A percentile compares a stretch with the other conserved stretches of the same genome.
phyloP scores from a whole-genome alignment of 2,329 filamentous ascomycete genomes.

The Penicillium sp. region DNA sequence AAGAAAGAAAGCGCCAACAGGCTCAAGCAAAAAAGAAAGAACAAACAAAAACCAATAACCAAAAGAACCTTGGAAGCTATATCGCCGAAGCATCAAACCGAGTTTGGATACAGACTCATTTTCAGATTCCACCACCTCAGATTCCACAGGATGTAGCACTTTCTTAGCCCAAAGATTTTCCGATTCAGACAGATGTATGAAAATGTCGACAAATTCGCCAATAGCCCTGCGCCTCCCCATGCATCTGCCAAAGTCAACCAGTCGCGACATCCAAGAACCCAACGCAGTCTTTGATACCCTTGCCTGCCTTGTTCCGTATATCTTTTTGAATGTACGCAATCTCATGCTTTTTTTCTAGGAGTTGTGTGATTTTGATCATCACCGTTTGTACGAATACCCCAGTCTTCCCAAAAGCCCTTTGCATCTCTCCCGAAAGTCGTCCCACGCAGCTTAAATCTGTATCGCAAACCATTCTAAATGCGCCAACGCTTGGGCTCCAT shows the following conservation, averaged over 20 bases:
- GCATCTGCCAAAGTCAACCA: slow-evolving; percentile 1
- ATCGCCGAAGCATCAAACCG: not conserved
- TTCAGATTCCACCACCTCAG: not conserved
- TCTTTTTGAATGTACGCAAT: slow-evolving; percentile 20
- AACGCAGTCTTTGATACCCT: slow-evolving; percentile 6
- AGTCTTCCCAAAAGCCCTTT: not conserved
- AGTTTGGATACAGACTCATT: not conserved
- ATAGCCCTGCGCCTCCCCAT: not conserved
- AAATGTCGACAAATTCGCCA: slow-evolving; percentile 1
- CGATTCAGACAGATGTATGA: not conserved
- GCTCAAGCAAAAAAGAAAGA: not conserved
- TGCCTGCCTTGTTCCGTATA: not conserved
- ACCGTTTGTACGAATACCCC: slow-evolving; percentile 43
- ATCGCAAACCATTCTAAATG: slow-evolving; percentile 3
- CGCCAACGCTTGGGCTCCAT: not conserved
- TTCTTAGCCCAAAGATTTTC: slow-evolving; percentile 1
- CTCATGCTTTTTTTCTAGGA: slow-evolving; percentile 42
- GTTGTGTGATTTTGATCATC: slow-evolving; percentile 46
- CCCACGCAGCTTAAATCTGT: not conserved
- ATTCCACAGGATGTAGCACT: slow-evolving; percentile 4
- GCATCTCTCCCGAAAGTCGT: slow-evolving; percentile 6
- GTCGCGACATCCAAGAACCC: slow-evolving; percentile 5
- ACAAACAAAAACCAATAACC: not conserved
- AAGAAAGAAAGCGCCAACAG: not conserved
- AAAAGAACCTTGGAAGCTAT: not conserved